Percentiles rank a stretch among this genome's conserved stretches.
phyloP scores from a whole-genome alignment of 2,329 filamentous ascomycete species.

The Plectosphaerella sp. region DNA sequence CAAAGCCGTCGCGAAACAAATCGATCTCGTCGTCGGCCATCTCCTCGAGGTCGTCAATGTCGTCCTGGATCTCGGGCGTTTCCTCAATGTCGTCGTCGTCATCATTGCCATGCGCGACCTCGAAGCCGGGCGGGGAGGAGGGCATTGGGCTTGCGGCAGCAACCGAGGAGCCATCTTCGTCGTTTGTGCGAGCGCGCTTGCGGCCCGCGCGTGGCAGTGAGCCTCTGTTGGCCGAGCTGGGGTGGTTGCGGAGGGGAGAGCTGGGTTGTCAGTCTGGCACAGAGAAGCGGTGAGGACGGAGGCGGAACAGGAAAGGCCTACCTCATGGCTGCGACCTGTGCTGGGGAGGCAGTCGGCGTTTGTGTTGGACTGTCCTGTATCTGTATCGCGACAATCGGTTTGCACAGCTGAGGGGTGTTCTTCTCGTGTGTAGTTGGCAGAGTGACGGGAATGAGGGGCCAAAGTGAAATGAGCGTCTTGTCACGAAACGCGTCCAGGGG shows the following conservation, averaged over 20 bases:
- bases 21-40: slow-evolving; percentile 78
- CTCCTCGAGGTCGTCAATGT: slow-evolving; percentile 74
- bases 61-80: slow-evolving; percentile 67
- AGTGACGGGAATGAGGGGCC: slow-evolving; percentile 2
- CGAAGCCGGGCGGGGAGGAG: slow-evolving; percentile 61
- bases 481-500: slow-evolving; percentile 8
- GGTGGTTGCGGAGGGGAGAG: slow-evolving; percentile 77
- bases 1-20: slow-evolving; percentile 69
- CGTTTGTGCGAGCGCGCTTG: slow-evolving; percentile 50
- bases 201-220: slow-evolving; percentile 44
- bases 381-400: neutral
- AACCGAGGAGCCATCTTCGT: slow-evolving; percentile 48
- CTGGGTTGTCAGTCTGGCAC: slow-evolving; percentile 35
- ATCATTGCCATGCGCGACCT: slow-evolving; percentile 63
- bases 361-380: neutral
- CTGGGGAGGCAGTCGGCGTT: neutral
- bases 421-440: slow-evolving; percentile 2
- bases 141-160: slow-evolving; percentile 55
- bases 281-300: neutral
- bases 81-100: slow-evolving; percentile 70
- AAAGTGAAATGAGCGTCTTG: slow-evolving; percentile 6
- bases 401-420: slow-evolving; percentile 1
- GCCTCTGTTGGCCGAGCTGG: slow-evolving; percentile 80
- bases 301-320: slow-evolving; percentile 9
- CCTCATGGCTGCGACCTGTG: slow-evolving; percentile 22